Evolutionary conservation across 1,139 yeast genomes (phyloP).

Genomic region (Meyerozyma carpophila): DNA sequence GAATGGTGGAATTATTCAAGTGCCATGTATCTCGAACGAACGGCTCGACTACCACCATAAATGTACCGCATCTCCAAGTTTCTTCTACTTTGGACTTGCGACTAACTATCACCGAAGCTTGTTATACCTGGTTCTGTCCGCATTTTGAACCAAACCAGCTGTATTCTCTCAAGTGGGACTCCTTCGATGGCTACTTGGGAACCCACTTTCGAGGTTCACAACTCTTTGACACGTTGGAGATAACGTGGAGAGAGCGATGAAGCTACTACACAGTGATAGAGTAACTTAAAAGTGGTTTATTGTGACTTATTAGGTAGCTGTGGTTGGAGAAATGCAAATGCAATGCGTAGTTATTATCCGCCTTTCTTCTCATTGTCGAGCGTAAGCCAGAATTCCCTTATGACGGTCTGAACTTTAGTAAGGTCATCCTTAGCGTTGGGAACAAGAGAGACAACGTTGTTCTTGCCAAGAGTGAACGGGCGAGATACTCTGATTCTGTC

Average conservation of each 20-base stretch:
- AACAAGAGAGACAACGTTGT: constrained; percentile 17
- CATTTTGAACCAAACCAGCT: constrained; percentile 8
- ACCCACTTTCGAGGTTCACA: constrained; percentile 46
- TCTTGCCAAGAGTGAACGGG: constrained; percentile 25
- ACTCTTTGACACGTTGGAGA: constrained; percentile 45
- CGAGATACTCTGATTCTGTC: constrained; percentile 22
- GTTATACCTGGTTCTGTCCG: constrained; percentile 14
- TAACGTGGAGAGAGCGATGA: constrained; percentile 23
- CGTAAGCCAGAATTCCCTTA: constrained; percentile 53
- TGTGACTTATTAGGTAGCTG: neutral
- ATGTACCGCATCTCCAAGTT: neutral
- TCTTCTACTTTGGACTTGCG: neutral
- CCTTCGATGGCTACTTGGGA: constrained; percentile 71
- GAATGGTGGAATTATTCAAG: neutral
- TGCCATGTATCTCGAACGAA: neutral
- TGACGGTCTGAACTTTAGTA: constrained; percentile 45
- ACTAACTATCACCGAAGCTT: neutral
- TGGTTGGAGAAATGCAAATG: neutral
- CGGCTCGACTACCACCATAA: neutral
- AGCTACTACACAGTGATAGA: neutral
- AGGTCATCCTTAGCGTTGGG: constrained; percentile 31
- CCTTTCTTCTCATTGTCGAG: constrained; percentile 51
- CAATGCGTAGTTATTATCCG: constrained; percentile 33
- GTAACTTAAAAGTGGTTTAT: neutral
- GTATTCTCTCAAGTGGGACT: constrained; percentile 38